phyloP scores from a whole-genome alignment of 331 rosid genomes.

The Acacia pycnantha region DNA sequence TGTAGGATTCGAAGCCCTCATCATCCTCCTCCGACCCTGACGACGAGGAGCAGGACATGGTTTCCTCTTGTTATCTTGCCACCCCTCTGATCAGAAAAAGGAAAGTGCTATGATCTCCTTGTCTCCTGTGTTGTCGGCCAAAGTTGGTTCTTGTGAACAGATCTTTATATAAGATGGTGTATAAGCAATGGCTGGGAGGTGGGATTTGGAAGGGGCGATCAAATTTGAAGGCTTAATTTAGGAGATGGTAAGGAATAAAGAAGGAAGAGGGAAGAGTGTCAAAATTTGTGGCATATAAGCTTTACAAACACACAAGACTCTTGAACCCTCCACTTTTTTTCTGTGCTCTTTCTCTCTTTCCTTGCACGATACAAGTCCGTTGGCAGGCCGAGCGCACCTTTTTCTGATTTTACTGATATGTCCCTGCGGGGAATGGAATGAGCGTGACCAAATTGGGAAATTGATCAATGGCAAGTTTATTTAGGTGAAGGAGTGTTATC shows the following conservation, averaged over 20 bases:
- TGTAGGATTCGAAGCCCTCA: constrained; percentile 86
- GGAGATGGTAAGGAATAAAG: constrained; percentile 1
- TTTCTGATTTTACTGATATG: constrained; percentile 14
- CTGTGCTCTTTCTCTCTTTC: constrained; percentile 20
- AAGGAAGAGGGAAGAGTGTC: background rate
- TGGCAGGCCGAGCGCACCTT: background rate
- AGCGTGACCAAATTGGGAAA: constrained; percentile 24
- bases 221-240: constrained; percentile 27
- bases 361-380: background rate
- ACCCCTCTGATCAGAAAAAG: constrained; percentile 25
- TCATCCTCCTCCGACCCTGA: constrained; percentile 94
- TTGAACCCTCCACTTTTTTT: constrained; percentile 44
- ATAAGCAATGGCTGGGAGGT: constrained; percentile 31
- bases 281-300: constrained; percentile 29
- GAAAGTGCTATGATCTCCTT: background rate
- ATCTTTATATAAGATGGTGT: background rate
- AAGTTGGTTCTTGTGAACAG: background rate
- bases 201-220: constrained; percentile 2
- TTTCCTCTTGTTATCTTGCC: background rate
- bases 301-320: constrained; percentile 31
- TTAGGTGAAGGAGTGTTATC: constrained; percentile 30
- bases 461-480: background rate
- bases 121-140: background rate
- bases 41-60: constrained; percentile 89
- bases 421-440: background rate